Base-by-base conservation (phyloP, 495 filamentous ascomycete species). In the Chaetomidium leptoderma region DNA sequence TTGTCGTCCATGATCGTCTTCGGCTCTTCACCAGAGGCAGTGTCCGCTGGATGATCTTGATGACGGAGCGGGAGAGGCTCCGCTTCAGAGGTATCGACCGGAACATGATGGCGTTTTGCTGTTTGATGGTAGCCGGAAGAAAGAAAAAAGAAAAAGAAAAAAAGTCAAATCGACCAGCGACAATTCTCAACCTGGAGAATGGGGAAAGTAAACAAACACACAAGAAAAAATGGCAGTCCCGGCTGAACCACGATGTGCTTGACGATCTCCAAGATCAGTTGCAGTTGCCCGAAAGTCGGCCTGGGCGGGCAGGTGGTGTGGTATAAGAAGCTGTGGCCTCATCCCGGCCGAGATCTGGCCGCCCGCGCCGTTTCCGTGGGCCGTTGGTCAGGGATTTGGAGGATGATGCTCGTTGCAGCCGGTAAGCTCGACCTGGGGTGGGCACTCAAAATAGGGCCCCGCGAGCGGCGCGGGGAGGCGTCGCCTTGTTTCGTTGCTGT, bases 11-110 rank as follows among this genome's bases (percentile, higher is more conserved):
- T 26, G 51, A 39, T 40, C 61, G 29, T 16, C 61, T 21, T 37
- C 61, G 52, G 52, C 52, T 56, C 35, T 55, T 58, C 36, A 63
- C 61, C 17, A 63, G 37, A 3, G 61, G 61, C 21, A 63, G 46
- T 1, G 61, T 50, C 19, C 61, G 47, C 35, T 58, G 52, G 40
- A 63, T 63, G 33, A 63, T 51, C 19, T 32, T 55, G 45, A 59
- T 63, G 32, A 57, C 45, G 23, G 51, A 55, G 46, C 61, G 61
- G 30, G 61, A 59, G 24, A 63, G 61, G 35, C 51, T 59, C 40
- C 61, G 19, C 30, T 45, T 59, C 14, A 63, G 45, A 16, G 55
- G 56, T 2, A 47, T 19, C 13, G 45, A 7, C 26, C 35, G 53
- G 14, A 58, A 53, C 54, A 58, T 62, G 14, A 17, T 40, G 58